phyloP scores from a whole-genome alignment of 805 yeast genomes.

The Yamadazyma insecticola region DNA sequence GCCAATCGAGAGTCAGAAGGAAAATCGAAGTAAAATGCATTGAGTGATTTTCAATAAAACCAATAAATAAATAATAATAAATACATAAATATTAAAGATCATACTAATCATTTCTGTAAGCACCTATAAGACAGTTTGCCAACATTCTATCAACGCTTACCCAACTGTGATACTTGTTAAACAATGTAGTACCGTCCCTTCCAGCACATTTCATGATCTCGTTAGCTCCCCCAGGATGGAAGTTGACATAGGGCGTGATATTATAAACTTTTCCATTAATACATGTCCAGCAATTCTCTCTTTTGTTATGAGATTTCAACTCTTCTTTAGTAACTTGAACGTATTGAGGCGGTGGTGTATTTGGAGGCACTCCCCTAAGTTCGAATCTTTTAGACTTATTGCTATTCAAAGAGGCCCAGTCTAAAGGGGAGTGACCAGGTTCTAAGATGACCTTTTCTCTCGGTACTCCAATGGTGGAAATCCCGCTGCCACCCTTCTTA shows the following conservation, averaged over 20 bases:
- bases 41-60: background rate
- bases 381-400: slow-evolving; percentile 36
- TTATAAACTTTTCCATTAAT: slow-evolving; percentile 80
- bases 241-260: slow-evolving; percentile 74
- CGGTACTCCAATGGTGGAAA: slow-evolving; percentile 7
- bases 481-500: slow-evolving; percentile 4
- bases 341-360: slow-evolving; percentile 48
- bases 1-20: slow-evolving; percentile 1
- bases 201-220: slow-evolving; percentile 81
- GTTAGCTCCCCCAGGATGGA: slow-evolving; percentile 90
- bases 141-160: slow-evolving; percentile 82
- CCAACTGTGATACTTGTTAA: slow-evolving; percentile 67
- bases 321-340: slow-evolving; percentile 53
- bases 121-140: slow-evolving; percentile 74
- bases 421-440: slow-evolving; percentile 84
- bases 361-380: slow-evolving; percentile 49
- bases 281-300: slow-evolving; percentile 82
- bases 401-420: slow-evolving; percentile 67
- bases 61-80: background rate
- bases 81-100: background rate
- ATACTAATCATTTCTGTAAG: slow-evolving; percentile 13
- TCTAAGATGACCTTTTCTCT: slow-evolving; percentile 52
- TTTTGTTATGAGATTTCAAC: slow-evolving; percentile 51
- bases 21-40: background rate
- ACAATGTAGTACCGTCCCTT: slow-evolving; percentile 70